Conservation (phyloP, 371 early-diverging fungal species). For the Thermomucor indicae-seudaticae region DNA sequence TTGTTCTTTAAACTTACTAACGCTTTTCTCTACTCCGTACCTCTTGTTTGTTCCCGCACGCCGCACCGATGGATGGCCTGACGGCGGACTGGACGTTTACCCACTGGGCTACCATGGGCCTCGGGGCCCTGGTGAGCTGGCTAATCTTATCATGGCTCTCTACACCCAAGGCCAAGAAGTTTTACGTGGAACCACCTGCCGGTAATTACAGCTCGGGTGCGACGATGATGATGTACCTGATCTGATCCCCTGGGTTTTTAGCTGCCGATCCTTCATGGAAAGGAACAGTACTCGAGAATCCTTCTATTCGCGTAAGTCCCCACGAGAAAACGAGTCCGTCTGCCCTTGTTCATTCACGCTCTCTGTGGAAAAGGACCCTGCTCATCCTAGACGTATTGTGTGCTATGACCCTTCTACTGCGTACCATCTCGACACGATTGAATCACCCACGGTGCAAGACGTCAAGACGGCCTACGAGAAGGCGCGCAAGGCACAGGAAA, state of each 20-base stretch:
- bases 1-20: too few species aligned
- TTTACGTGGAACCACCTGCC: constrained; percentile 30
- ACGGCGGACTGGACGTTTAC: constrained; percentile 7
- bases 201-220: constrained; percentile 19
- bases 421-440: constrained; percentile 62
- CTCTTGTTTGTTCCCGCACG: too few species aligned
- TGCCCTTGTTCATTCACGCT: constrained; percentile 1
- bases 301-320: constrained; percentile 48
- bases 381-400: constrained; percentile 56
- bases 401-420: constrained; percentile 91
- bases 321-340: background rate
- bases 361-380: constrained; percentile 56
- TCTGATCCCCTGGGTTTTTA: background rate
- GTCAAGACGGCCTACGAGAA: constrained; percentile 53
- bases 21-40: too few species aligned
- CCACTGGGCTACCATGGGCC: constrained; percentile 21
- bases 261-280: constrained; percentile 51
- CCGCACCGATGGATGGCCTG: too few species aligned
- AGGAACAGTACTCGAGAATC: constrained; percentile 48
- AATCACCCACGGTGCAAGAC: constrained; percentile 53
- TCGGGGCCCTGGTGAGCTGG: constrained; percentile 31
- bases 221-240: background rate
- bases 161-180: constrained; percentile 28
- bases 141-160: constrained; percentile 23
- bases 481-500: constrained; percentile 64